Base-by-base conservation (phyloP, 805 yeast genomes). In the Hyphopichia homilentoma region DNA sequence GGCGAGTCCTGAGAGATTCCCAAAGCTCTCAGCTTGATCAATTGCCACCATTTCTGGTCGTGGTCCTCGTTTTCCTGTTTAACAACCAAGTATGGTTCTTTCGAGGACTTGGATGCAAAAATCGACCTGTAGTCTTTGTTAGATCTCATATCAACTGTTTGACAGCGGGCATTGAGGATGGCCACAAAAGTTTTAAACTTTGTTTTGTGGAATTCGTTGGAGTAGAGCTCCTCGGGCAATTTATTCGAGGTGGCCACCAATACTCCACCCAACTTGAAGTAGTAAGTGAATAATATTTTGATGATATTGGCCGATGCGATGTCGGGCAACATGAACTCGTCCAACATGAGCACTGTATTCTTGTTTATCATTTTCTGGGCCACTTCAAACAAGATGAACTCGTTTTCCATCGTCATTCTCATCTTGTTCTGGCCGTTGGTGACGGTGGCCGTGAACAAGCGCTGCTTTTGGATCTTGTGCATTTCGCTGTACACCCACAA, bases 271-370 rank as follows among this genome's bases (percentile, higher is more conserved):
- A 82, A 52, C 44, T 77, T 80, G 62, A 82, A 81, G 57, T 75
- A 82, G 50, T 75, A 79, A 0, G 82, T 77, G 54, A 82, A 79
- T 30, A 82, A 54, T 9, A 79, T 65, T 50, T 78, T 76, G 35
- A 82, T 60, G 22, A 82, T 78, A 45, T 79, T 81, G 1, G 86
- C 88, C 15, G 84, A 72, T 0, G 87, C 84, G 22, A 83, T 67
- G 48, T 82, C 89, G 0, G 89, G 89, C 19, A 82, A 50, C 83
- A 81, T 79, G 57, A 82, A 82, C 51, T 83, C 89, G 50, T 82
- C 89, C 25, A 82, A 54, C 53, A 81, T 63, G 38, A 82, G 53
- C 9, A 82, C 61, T 2, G 85, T 78, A 46, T 70, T 76, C 38
- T 66, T 68, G 9, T 59, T 53, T 19, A 81, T 70, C 78, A 82